Base-by-base conservation (phyloP, 2,329 filamentous ascomycete species). In the Penicillium brevicompactum region DNA sequence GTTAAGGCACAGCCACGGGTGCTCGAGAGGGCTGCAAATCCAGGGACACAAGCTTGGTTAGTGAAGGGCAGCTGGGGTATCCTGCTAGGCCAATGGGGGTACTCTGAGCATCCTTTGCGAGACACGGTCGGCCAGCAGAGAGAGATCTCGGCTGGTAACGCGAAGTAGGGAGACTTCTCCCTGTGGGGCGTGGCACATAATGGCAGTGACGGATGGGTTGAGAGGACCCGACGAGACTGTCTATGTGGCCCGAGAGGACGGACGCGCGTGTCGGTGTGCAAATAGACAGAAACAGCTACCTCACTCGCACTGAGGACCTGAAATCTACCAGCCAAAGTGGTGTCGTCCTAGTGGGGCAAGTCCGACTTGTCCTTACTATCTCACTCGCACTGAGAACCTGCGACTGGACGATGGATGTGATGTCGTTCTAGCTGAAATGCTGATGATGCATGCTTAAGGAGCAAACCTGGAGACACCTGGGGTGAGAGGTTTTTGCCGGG, bases 1-100 rank as follows among this genome's bases (percentile, higher is more conserved):
- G 32, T 56, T 53, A 53, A 56, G 38, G 38, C 38, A n/a, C 2
- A 41, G 38, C 38, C 16, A 41, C 44, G 40, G 55, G 41, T 55
- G 32, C 13, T 51, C 16, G 43, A 46, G 51, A 50, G 51, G 47
- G 24, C 51, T 54, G 38, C 30, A 46, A 54, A 45, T 14, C 27
- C 6, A 50, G 48, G 22, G 48, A 50, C 30, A 50, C 30, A 50
- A 44, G 40, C 27, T 50, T 44, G 27, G 48, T 50, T 50, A 50
- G 40, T 50, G 40, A 50, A 50, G 48, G 48, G 34, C 14, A 37
- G 38, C 48, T 7, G 18, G 22, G 48, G 37, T 50, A 50, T 50
- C 48, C 48, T 44, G 13, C 16, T n/a, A 44, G 48, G 48, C 22
- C 30, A 50, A 50, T 34, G 16, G 21, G 48, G 38, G 43, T 50